phyloP scores from a whole-genome alignment of 768 basidiomycete species.

The Boletus tomentosulus region DNA sequence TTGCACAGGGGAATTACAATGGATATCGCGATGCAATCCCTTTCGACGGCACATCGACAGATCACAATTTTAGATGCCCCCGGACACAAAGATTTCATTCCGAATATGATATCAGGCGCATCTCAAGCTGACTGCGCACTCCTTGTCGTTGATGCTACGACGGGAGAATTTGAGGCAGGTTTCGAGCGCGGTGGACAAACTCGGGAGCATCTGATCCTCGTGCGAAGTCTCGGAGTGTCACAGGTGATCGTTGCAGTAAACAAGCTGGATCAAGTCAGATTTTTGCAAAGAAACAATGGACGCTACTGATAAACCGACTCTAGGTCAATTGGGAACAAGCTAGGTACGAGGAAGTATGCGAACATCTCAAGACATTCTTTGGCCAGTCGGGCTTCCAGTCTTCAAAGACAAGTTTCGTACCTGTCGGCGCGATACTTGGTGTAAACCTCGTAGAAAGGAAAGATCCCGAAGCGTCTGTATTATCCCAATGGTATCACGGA shows the following conservation, averaged over 20 bases:
- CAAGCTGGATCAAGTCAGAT: conserved; percentile 83
- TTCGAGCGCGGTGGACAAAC: conserved; percentile 95
- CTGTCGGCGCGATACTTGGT: conserved; percentile 87
- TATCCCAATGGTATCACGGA: conserved; percentile 79
- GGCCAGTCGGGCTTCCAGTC: conserved; percentile 81
- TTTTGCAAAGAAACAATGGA: not conserved
- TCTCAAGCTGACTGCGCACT: conserved; percentile 95
- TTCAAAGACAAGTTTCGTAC: conserved; percentile 77
- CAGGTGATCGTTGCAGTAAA: conserved; percentile 93
- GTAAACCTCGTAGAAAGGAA: conserved; percentile 67
- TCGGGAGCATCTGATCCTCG: conserved; percentile 87
- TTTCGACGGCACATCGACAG: conserved; percentile 67
- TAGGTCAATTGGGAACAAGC: conserved; percentile 85
- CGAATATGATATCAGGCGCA: conserved; percentile 99
- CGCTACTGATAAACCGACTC: conserved; percentile 1
- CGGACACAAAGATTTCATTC: conserved; percentile 96
- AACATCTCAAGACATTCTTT: conserved; percentile 73
- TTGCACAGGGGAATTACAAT: conserved; percentile 87
- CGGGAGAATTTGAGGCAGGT: conserved; percentile 93
- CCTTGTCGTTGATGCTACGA: conserved; percentile 85
- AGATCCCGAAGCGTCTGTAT: conserved; percentile 40
- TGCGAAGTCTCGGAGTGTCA: conserved; percentile 86
- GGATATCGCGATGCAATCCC: conserved; percentile 86
- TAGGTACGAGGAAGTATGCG: conserved; percentile 84
- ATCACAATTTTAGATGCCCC: conserved; percentile 97